Percentiles rank a stretch among this genome's conserved stretches.
phyloP scores from a whole-genome alignment of 345 rosid genomes.

The Laguncularia racemosa region DNA sequence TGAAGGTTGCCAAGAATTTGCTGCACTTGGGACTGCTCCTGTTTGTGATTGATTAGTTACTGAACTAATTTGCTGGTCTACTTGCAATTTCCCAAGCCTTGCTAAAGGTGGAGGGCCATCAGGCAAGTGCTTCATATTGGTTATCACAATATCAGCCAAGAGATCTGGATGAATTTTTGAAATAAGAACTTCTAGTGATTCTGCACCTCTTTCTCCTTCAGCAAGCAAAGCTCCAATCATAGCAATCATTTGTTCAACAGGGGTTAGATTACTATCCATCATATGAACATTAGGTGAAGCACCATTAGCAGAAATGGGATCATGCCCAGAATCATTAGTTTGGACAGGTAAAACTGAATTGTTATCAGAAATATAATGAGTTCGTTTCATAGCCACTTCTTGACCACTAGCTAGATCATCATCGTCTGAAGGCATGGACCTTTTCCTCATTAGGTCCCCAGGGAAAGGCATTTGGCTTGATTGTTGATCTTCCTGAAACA shows the following conservation, averaged over 20 bases:
- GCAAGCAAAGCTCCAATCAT: constrained; percentile 99
- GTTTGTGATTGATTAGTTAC: constrained; percentile 36
- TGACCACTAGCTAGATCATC: constrained; percentile 51
- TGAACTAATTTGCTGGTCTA: constrained; percentile 29
- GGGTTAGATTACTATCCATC: constrained; percentile 62
- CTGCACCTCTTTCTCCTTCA: constrained; percentile 98
- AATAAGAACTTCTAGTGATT: constrained; percentile 88
- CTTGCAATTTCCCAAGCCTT: constrained; percentile 33
- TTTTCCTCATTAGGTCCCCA: constrained; percentile 62
- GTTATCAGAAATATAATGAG: constrained; percentile 35
- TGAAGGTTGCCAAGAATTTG: constrained; percentile 37
- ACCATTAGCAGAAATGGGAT: constrained; percentile 51
- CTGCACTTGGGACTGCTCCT: constrained; percentile 29
- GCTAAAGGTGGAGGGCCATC: constrained; percentile 50
- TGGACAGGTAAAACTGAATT: constrained; percentile 31
- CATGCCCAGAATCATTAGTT: constrained; percentile 42
- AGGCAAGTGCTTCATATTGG: constrained; percentile 96
- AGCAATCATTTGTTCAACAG: constrained; percentile 94
- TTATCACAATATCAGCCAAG: constrained; percentile 91
- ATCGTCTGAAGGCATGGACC: constrained; percentile 52
- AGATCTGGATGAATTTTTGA: constrained; percentile 92
- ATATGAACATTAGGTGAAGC: constrained; percentile 30
- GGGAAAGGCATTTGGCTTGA: constrained; percentile 39
- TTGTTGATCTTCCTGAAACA: constrained; percentile 64
- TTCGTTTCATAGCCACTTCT: constrained; percentile 56